These are phyloP conservation scores for Populus euphratica DNA, from an alignment of 345 rosid genomes.

Conservation along the genomic window DNA sequence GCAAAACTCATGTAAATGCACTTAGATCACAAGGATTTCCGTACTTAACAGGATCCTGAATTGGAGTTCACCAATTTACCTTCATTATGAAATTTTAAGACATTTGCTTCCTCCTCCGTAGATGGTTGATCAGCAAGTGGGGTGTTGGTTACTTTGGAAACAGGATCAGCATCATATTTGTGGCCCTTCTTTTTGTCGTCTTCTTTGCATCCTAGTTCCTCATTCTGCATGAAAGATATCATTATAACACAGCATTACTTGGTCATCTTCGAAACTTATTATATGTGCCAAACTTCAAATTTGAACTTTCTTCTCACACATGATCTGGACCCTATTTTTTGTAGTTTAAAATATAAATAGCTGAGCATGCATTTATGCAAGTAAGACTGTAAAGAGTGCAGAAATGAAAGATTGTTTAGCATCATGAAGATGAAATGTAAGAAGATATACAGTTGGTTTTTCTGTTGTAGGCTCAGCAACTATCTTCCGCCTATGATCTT, in stretches of 20 bases:
- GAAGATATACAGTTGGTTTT: conserved; percentile 28
- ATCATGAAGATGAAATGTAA: background rate
- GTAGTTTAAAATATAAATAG: background rate
- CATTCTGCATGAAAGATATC: conserved; percentile 38
- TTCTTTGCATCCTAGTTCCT: conserved; percentile 32
- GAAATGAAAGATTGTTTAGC: background rate
- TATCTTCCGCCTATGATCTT: conserved; percentile 30
- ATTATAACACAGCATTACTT: background rate
- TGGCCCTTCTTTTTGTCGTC: conserved; percentile 29
- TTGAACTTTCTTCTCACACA: background rate
- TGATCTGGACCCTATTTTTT: background rate
- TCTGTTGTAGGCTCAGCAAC: conserved; percentile 9
- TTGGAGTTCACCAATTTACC: conserved; percentile 57
- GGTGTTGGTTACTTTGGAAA: conserved; percentile 7
- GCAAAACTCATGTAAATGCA: background rate
- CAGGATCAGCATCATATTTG: conserved; percentile 17
- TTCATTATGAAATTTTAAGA: conserved; percentile 35
- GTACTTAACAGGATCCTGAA: background rate
- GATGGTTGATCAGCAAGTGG: conserved; percentile 24
- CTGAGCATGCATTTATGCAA: background rate
- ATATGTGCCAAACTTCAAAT: background rate
- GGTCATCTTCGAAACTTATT: background rate
- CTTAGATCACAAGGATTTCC: too few relatives aligned
- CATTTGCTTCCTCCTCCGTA: conserved; percentile 30
- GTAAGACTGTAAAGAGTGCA: background rate